A percentile compares a stretch with the other conserved stretches of the same genome.
phyloP scores from a whole-genome alignment of 2,329 filamentous ascomycete species.

The Dryadomyces quercivorus region DNA sequence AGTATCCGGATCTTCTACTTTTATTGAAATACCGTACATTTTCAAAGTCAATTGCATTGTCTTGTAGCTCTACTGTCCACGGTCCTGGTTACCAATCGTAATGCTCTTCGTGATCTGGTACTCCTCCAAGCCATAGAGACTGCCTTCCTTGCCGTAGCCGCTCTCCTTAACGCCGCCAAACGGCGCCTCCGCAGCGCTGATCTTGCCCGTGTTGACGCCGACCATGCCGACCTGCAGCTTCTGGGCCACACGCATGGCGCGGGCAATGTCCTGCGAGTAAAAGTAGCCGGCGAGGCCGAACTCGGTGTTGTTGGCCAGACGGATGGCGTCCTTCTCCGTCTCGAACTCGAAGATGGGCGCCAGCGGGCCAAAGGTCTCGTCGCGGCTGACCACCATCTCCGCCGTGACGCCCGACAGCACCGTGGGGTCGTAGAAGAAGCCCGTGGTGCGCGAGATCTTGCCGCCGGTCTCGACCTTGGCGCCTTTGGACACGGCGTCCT shows the following conservation, averaged over 20 bases:
- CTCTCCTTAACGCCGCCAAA: conserved; percentile 25
- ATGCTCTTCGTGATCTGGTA: conserved; percentile 5
- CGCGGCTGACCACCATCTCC: conserved; percentile 9
- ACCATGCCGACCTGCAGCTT: conserved; percentile 54
- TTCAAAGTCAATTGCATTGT: too few relatives aligned
- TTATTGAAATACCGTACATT: too few relatives aligned
- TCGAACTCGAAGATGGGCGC: conserved; percentile 14
- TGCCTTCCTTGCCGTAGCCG: conserved; percentile 22
- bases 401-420: conserved; percentile 43
- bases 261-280: conserved; percentile 14
- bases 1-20: too few relatives aligned
- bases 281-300: conserved; percentile 21
- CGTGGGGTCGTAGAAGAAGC: conserved; percentile 60
- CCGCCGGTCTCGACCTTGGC: conserved; percentile 24
- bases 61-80: background rate
- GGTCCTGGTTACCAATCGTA: conserved; percentile 11
- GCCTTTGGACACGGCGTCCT: conserved; percentile 12
- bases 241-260: conserved; percentile 28
- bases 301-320: conserved; percentile 21
- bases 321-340: conserved; percentile 21
- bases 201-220: conserved; percentile 30
- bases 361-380: conserved; percentile 15
- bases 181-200: conserved; percentile 21
- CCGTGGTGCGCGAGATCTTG: conserved; percentile 32
- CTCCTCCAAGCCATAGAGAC: conserved; percentile 12